Evolutionary conservation across 148 eudicot species (phyloP), one percentile per base, ranked within the genome.

Genomic region (Amaranthus hypochondriacus): DNA sequence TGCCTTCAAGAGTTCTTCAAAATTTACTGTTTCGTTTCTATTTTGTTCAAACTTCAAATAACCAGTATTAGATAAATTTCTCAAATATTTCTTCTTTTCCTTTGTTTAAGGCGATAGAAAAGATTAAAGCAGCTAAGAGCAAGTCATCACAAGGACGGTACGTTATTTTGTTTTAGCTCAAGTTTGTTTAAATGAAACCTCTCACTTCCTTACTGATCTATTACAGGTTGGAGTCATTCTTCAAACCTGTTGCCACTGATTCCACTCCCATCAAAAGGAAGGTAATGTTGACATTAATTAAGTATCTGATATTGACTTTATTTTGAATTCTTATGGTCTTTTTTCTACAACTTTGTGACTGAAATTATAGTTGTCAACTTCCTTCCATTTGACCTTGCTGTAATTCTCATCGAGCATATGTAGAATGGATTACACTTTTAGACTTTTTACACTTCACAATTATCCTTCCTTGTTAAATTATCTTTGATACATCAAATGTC

Each of bases 61-160:
- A 28, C 6, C 54, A 58, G 14, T 54, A 6, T 64, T 56, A 62
- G 28, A 13, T 8, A 42, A 53, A 15, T 58, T 54, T 47, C 7
- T n/a, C 55, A n/a, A 43, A 49, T 59, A 9, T 66, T 52, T 69
- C 4, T 59, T 57, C 10, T 62, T 71, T 79, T 59, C 6, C 48
- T 62, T 62, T 68, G 39, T 73, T 59, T 64, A 44, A 92, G 99
- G 92, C 97, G 15, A 89, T 90, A 77, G 97, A 92, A 82, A 96
- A 90, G 79, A 92, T 96, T 81, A 96, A 96, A 82, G 92, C 99
- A 58, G 96, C 97, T 57, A 96, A 90, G 83, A 82, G 76, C 66
- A 96, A 96, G 82, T 84, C 92, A 44, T 82, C 96, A 63, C 94
- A 92, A 75, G 97, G 92, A 63, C 81, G 97, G 99, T 96, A 87